Evolutionary conservation across 805 yeast species (phyloP).

Genomic region (Wickerhamiella musiphila): DNA sequence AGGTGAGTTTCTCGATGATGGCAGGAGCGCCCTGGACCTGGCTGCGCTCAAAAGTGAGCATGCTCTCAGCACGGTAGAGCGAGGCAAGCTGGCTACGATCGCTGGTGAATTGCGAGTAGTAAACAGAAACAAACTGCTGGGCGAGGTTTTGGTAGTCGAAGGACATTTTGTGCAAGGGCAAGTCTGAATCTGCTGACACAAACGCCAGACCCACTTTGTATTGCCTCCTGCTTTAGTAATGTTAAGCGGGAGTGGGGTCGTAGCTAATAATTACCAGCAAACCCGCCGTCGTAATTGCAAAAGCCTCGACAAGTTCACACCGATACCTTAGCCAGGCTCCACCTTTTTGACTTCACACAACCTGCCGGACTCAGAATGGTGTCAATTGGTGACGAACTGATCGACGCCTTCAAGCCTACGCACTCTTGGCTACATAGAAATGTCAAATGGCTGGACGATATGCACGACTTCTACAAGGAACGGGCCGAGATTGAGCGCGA

Average conservation of each 20-base stretch:
- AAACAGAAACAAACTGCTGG: constrained; percentile 80
- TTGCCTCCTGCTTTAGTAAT: too few species aligned
- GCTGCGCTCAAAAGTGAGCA: constrained; percentile 90
- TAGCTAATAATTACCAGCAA: too few species aligned
- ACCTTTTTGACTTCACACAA: too few species aligned
- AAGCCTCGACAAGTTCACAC: too few species aligned
- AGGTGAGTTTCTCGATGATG: constrained; percentile 79
- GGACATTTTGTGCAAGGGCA: constrained; percentile 14
- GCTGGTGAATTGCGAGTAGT: constrained; percentile 86
- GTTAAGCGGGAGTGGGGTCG: too few species aligned
- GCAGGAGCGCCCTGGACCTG: constrained; percentile 89
- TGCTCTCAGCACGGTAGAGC: constrained; percentile 89
- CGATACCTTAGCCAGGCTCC: too few species aligned
- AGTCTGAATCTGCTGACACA: background rate
- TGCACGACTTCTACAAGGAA: constrained; percentile 71
- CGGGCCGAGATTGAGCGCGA: constrained; percentile 71
- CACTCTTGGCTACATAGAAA: constrained; percentile 60
- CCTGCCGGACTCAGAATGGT: constrained; percentile 1
- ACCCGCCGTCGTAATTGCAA: too few species aligned
- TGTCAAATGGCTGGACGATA: constrained; percentile 54
- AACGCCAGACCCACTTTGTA: too few species aligned
- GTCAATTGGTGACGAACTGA: constrained; percentile 14
- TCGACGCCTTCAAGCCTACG: constrained; percentile 66
- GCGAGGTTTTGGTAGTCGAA: constrained; percentile 19
- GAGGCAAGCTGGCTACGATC: constrained; percentile 86